Conservation (phyloP, 2,329 filamentous ascomycete genomes). For the Phaeomoniella chlamydospora region DNA sequence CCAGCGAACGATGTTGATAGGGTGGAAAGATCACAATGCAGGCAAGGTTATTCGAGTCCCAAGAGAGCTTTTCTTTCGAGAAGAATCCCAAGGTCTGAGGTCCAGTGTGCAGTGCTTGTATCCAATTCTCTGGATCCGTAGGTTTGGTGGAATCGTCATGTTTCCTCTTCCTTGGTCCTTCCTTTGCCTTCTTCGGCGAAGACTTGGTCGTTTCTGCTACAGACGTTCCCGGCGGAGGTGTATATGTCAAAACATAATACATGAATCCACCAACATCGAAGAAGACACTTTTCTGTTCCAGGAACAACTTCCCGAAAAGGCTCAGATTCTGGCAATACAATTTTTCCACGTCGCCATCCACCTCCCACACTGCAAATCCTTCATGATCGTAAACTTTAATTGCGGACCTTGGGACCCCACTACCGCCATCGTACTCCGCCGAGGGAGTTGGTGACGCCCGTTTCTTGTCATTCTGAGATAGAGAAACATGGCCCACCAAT, state of each 20-base stretch:
- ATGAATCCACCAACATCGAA: conserved; percentile 92
- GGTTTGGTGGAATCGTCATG: conserved; percentile 10
- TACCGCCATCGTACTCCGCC: conserved; percentile 28
- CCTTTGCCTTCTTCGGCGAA: conserved; percentile 3
- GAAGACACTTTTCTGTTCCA: conserved; percentile 96
- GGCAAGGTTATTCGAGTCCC: conserved; percentile 95
- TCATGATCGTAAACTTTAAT: conserved; percentile 62
- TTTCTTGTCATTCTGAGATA: conserved; percentile 5
- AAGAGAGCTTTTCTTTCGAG: conserved; percentile 96
- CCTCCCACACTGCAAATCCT: conserved; percentile 77
- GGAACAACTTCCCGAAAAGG: conserved; percentile 90
- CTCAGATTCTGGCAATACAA: conserved; percentile 92
- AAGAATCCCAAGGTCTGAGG: conserved; percentile 81
- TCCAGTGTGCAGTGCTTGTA: conserved; percentile 4
- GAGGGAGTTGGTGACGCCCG: not conserved
- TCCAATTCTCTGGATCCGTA: conserved; percentile 1
- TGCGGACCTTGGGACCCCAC: conserved; percentile 43
- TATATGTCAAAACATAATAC: conserved; percentile 82
- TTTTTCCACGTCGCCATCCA: conserved; percentile 78
- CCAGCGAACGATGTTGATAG: conserved; percentile 82
- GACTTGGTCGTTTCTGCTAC: not conserved
- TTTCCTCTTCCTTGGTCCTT: conserved; percentile 11
- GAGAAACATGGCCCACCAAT: conserved; percentile 3
- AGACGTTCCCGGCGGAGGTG: conserved; percentile 25
- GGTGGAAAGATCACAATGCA: conserved; percentile 94